Base-by-base conservation (phyloP, 2,329 filamentous ascomycete genomes). In the Neopestalotiopsis clavispora region DNA sequence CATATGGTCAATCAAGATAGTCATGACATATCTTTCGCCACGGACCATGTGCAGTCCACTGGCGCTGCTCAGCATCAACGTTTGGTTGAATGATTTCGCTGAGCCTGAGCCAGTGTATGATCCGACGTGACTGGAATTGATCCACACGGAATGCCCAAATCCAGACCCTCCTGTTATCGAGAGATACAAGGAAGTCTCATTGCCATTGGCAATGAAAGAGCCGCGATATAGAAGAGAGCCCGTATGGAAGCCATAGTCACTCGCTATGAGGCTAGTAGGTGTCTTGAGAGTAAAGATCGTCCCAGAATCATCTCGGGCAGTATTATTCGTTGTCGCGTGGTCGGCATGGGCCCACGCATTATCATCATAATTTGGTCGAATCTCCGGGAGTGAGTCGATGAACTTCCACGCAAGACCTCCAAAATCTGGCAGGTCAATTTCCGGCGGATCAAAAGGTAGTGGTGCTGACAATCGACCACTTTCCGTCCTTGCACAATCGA, bases 161-260 rank as follows among this genome's bases (percentile, higher is more conserved):
- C 88, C 92, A 2, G 80, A 84, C 1, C 92, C 93, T 38, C 93
- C 93, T 72, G 91, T 87, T 0, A 91, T 91, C 61, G 81, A 82
- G 20, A 92, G 75, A 68, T 79, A 85, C 60, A 95, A 80, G 0
- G 79, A 82, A 0, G 81, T 82, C 72, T 94, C 91, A 1, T 84
- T 79, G 14, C 91, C 91, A 0, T 83, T 86, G 4, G 92, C 88
- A 1, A 83, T 86, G 76, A 95, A 95, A 72, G 90, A 85, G 0
- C 92, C 92, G 1, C 92, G 87, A 82, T 88, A 94, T 40, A 95
- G 72, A 0, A 94, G 83, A 1, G 87, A 87, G 2, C 92, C 92
- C 0, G 89, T 86, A 77, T 93, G 85, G 79, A 89, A 95, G 28
- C 92, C 92, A 73, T 95, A 95, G 77, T 95, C 92, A 7, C 87